Conservation (phyloP, 441 rosid genomes). For the Omphalea diandra region DNA sequence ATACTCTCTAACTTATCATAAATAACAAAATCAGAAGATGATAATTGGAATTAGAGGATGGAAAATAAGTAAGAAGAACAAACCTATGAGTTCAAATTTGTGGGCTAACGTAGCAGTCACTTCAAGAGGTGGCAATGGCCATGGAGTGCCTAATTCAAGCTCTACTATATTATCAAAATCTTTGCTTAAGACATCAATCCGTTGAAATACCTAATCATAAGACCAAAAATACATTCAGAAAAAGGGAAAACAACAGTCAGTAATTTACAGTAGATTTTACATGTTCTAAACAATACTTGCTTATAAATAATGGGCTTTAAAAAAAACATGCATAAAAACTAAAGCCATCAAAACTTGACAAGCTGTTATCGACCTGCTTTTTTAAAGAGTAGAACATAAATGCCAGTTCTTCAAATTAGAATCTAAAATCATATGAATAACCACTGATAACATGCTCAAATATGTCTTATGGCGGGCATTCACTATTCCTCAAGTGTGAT, state of each 20-base stretch:
- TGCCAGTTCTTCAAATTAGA: not conserved
- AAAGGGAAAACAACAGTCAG: not conserved
- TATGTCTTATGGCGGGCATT: not conserved
- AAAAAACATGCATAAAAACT: not conserved
- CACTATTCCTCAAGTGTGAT: too few relatives aligned
- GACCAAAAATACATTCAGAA: not conserved
- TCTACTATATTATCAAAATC: conserved; percentile 91
- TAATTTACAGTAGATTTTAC: not conserved
- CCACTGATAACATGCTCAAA: not conserved
- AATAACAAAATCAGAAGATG: not conserved
- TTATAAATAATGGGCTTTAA: not conserved
- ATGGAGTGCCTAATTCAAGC: conserved; percentile 82
- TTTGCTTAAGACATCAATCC: conserved; percentile 77
- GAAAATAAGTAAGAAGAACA: conserved; percentile 17
- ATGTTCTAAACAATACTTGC: not conserved
- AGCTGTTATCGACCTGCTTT: not conserved
- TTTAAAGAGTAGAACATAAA: not conserved
- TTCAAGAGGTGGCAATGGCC: conserved; percentile 83
- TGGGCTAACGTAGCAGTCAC: conserved; percentile 82
- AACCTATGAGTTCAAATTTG: conserved; percentile 84
- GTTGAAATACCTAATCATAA: conserved; percentile 68
- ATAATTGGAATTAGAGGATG: not conserved
- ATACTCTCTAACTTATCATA: not conserved
- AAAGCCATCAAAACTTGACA: not conserved
- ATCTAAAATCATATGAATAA: not conserved